A percentile compares a stretch with the other conserved stretches of the same genome.
Conservation (phyloP, 306 rosid species). For the Medicago arabica region DNA sequence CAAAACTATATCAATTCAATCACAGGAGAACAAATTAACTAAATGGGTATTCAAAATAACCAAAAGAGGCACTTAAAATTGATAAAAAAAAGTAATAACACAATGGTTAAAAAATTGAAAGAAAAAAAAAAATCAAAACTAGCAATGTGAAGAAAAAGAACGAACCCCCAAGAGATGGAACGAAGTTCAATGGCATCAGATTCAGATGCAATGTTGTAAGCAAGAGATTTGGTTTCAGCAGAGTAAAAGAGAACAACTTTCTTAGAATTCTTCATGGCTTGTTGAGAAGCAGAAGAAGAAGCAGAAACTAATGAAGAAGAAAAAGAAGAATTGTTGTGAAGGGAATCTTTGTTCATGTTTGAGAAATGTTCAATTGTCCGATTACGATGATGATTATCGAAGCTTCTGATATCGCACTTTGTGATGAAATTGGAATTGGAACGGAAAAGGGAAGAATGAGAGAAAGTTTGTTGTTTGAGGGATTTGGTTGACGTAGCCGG, state of each 20-base stretch:
- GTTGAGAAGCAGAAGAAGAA: constrained; percentile 56
- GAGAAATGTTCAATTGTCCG: constrained; percentile 54
- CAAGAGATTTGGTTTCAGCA: constrained; percentile 81
- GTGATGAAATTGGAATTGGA: constrained; percentile 24
- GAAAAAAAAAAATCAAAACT: background rate
- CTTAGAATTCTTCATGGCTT: constrained; percentile 54
- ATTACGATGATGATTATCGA: constrained; percentile 53
- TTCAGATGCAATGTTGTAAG: constrained; percentile 72
- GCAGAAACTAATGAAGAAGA: constrained; percentile 52
- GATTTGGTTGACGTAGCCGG: constrained; percentile 41
- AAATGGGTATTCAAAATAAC: constrained; percentile 12
- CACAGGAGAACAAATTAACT: constrained; percentile 8
- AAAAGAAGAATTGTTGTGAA: constrained; percentile 42
- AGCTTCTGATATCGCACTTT: constrained; percentile 69
- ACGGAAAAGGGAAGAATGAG: constrained; percentile 35
- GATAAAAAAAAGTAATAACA: constrained; percentile 4
- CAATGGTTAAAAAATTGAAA: constrained; percentile 30
- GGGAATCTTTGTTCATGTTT: constrained; percentile 50
- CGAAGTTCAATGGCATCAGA: constrained; percentile 81
- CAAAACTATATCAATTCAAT: constrained; percentile 9
- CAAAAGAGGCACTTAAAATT: background rate
- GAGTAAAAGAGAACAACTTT: constrained; percentile 82
- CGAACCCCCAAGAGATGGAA: constrained; percentile 75
- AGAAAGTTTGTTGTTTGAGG: constrained; percentile 31
- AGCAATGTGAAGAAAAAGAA: background rate